Evolutionary conservation across 2,329 filamentous ascomycete genomes (phyloP).

Genomic region (Fusarium irregulare): DNA sequence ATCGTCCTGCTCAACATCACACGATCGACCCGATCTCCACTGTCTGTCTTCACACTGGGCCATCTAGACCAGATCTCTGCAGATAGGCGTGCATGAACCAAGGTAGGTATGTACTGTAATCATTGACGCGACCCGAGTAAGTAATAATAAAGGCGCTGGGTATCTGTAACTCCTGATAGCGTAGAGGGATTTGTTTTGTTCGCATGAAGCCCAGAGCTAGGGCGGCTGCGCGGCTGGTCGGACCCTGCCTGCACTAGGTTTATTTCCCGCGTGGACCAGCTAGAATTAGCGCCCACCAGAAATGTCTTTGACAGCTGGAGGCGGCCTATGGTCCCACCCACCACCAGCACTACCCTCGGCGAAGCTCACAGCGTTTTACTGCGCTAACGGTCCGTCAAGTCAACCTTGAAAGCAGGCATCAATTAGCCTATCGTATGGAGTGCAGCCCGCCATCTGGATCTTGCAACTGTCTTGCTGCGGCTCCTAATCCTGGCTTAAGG

Average conservation of each 20-base stretch:
- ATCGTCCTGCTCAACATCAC: neutral
- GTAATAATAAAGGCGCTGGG: neutral
- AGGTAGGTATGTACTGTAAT: neutral
- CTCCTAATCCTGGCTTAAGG: slow-evolving; percentile 27
- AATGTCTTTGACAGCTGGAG: slow-evolving; percentile 36
- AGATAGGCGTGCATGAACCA: neutral
- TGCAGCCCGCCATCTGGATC: slow-evolving; percentile 30
- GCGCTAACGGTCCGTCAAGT: slow-evolving; percentile 32
- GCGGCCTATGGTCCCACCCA: slow-evolving; percentile 41
- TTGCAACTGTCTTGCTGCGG: slow-evolving; percentile 20
- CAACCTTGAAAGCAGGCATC: neutral
- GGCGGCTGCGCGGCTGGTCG: slow-evolving; percentile 10
- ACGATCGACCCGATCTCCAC: neutral
- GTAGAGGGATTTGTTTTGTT: neutral
- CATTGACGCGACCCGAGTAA: neutral
- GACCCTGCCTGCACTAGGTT: slow-evolving; percentile 27
- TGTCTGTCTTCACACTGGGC: neutral
- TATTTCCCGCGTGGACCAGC: slow-evolving; percentile 35
- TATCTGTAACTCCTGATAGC: neutral
- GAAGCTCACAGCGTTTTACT: slow-evolving; percentile 36
- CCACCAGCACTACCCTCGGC: slow-evolving; percentile 12
- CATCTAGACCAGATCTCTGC: too few relatives aligned
- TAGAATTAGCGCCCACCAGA: slow-evolving; percentile 41
- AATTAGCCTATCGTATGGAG: slow-evolving; percentile 27
- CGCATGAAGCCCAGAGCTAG: neutral